Evolutionary conservation across 768 basidiomycete genomes (phyloP), one percentile per base, ranked within the genome.

Genomic region (Clavulina sp.): DNA sequence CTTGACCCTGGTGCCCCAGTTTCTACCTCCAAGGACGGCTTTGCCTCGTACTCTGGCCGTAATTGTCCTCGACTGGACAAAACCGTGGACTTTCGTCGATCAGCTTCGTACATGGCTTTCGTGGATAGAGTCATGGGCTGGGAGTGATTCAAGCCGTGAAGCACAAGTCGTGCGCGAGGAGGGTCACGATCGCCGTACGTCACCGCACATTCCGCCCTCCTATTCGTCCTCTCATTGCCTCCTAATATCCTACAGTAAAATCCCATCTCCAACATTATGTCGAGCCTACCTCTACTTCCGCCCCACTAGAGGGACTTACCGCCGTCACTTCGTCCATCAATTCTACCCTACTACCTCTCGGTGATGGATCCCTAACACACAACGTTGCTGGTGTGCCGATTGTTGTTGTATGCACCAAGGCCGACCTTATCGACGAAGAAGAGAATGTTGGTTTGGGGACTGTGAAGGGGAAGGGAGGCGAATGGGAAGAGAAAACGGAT

Each of bases 401-500:
- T 55, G 70, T 88, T 38, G 82, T 99, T 19, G 80, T 80, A 3
- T 92, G 91, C 64, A 86, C 89, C 18, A 93, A 89, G 65, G 88
- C 91, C 1, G 91, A 96, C 64, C 63, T 88, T 54, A 92, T 96
- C 54, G 89, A 96, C 62, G 85, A 86, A 44, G 74, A 75, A 4
- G 73, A 71, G 58, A 82, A 84, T 59, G 69, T 81, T 1, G 75
- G 83, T 0, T 84, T 85, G 23, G 81, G 80, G 13, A 84, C 88
- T 82, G 81, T 88, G 3, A 89, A 87, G 65, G 85, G 85, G 2
- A 89, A 88, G 62, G 86, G 87, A 1, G 82, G 78, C 6, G 84
- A 86, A 59, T 88, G 85, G 85, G 95, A 99, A 64, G 95, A 99
- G 64, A 72, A 82, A 59, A 92, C 89, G 38, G 95, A 99, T 61